Conservation (phyloP, 75 land plant species). For the Pseudotsuga menziesii region DNA sequence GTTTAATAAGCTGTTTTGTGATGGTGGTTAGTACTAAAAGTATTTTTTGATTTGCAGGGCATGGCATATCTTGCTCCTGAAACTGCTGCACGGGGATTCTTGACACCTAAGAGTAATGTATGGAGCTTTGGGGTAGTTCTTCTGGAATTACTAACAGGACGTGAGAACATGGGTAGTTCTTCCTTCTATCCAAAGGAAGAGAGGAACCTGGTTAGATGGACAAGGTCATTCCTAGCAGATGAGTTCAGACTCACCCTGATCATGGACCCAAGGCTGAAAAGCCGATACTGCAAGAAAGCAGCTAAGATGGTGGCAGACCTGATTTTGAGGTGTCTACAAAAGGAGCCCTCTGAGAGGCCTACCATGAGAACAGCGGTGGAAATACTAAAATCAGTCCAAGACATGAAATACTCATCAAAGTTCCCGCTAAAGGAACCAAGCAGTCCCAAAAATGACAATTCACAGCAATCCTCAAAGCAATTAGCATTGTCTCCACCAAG, state of each 20-base stretch:
- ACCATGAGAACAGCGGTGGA: slow-evolving; percentile 76
- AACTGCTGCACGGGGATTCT: slow-evolving; percentile 48
- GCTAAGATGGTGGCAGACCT: slow-evolving; percentile 67
- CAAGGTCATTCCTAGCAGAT: slow-evolving; percentile 68
- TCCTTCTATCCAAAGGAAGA: slow-evolving; percentile 51
- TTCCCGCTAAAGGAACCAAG: slow-evolving; percentile 64
- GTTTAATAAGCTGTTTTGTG: not conserved
- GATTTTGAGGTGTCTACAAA: slow-evolving; percentile 68
- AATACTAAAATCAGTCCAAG: slow-evolving; percentile 51
- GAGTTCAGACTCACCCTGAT: slow-evolving; percentile 69
- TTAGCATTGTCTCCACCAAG: slow-evolving; percentile 2
- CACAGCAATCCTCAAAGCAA: slow-evolving; percentile 4
- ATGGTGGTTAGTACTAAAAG: not conserved
- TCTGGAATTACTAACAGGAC: slow-evolving; percentile 88
- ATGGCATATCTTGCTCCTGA: slow-evolving; percentile 61
- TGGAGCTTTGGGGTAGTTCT: slow-evolving; percentile 97
- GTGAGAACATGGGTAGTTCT: slow-evolving; percentile 46
- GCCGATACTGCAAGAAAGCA: slow-evolving; percentile 65
- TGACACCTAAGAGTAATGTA: slow-evolving; percentile 83
- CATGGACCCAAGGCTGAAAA: slow-evolving; percentile 78
- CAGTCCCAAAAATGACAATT: slow-evolving; percentile 9
- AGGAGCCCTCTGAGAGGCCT: slow-evolving; percentile 74
- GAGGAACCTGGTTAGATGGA: slow-evolving; percentile 77
- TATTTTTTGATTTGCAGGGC: slow-evolving; percentile 31
- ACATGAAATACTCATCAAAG: slow-evolving; percentile 44